Conservation (phyloP, 2,329 filamentous ascomycete species). For the Pyricularia sp. region DNA sequence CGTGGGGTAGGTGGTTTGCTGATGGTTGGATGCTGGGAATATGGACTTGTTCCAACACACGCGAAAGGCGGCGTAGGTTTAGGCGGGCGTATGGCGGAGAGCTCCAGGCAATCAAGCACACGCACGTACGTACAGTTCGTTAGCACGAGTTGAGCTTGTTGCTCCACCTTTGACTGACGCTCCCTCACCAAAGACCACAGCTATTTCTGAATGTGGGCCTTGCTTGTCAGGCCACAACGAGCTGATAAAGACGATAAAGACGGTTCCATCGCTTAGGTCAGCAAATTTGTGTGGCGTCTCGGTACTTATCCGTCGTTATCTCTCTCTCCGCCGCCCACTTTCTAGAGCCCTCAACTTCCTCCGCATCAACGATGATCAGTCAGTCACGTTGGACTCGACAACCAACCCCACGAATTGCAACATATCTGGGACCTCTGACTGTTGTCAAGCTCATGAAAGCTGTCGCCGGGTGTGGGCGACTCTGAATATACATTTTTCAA, state of each 20-base stretch:
- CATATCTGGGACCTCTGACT: neutral
- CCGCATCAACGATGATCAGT: neutral
- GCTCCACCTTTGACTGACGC: neutral
- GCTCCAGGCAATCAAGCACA: conserved; percentile 29
- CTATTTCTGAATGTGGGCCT: neutral
- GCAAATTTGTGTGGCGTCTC: neutral
- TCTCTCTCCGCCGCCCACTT: neutral
- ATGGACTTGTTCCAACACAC: conserved; percentile 5
- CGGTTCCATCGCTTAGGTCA: neutral
- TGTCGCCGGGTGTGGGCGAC: neutral
- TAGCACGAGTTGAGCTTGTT: neutral
- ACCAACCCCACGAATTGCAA: neutral
- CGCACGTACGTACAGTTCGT: neutral
- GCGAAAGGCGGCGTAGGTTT: neutral
- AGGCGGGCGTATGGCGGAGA: conserved; percentile 11
- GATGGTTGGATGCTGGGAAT: conserved; percentile 8
- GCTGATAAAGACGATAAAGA: neutral
- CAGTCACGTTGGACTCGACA: neutral
- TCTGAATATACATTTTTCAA: neutral
- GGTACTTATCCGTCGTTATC: neutral
- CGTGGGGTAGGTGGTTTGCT: neutral
- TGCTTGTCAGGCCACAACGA: neutral
- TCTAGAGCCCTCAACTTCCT: neutral
- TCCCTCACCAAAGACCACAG: neutral
- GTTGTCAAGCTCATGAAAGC: neutral